phyloP scores from a whole-genome alignment of 2,329 filamentous ascomycete species.

The Monilinia vaccinii-corymbosi region DNA sequence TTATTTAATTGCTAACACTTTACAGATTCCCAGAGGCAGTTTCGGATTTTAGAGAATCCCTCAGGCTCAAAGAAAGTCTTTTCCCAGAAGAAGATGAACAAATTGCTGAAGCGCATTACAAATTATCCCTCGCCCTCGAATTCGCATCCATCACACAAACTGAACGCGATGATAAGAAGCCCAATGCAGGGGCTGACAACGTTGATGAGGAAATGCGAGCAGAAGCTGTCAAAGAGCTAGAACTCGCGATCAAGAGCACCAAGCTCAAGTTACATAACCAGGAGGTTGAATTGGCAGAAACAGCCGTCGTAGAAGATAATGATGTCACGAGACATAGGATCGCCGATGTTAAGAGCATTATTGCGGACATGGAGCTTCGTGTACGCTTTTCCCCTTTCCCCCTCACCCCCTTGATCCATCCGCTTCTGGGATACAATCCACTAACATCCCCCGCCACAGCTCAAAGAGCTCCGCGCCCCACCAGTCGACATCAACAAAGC shows the following conservation, averaged over 20 bases:
- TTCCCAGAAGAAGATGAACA: slow-evolving; percentile 74
- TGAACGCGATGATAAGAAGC: slow-evolving; percentile 39
- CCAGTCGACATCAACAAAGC: slow-evolving; percentile 49
- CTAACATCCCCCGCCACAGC: slow-evolving; percentile 33
- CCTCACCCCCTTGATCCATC: background rate
- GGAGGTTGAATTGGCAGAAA: slow-evolving; percentile 54
- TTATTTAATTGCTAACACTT: slow-evolving; percentile 13
- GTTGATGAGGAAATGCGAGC: slow-evolving; percentile 63
- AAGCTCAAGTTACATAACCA: slow-evolving; percentile 62
- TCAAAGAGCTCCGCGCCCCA: slow-evolving; percentile 59
- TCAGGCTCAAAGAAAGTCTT: slow-evolving; percentile 70
- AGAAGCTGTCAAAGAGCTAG: slow-evolving; percentile 62
- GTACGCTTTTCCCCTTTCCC: background rate
- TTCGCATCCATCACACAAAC: slow-evolving; percentile 72
- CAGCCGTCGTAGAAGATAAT: slow-evolving; percentile 57
- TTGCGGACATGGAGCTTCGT: slow-evolving; percentile 59
- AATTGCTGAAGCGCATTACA: slow-evolving; percentile 91
- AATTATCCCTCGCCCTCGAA: slow-evolving; percentile 88
- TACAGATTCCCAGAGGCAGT: slow-evolving; percentile 73
- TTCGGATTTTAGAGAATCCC: slow-evolving; percentile 66
- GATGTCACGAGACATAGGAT: slow-evolving; percentile 55
- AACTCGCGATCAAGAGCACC: slow-evolving; percentile 65
- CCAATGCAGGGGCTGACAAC: slow-evolving; percentile 29
- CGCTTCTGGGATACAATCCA: background rate
- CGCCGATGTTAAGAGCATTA: slow-evolving; percentile 65